A percentile compares a stretch with the other conserved stretches of the same genome.
Evolutionary conservation across 768 basidiomycete species (phyloP).

Genomic region (Leucosporidium scottii): DNA sequence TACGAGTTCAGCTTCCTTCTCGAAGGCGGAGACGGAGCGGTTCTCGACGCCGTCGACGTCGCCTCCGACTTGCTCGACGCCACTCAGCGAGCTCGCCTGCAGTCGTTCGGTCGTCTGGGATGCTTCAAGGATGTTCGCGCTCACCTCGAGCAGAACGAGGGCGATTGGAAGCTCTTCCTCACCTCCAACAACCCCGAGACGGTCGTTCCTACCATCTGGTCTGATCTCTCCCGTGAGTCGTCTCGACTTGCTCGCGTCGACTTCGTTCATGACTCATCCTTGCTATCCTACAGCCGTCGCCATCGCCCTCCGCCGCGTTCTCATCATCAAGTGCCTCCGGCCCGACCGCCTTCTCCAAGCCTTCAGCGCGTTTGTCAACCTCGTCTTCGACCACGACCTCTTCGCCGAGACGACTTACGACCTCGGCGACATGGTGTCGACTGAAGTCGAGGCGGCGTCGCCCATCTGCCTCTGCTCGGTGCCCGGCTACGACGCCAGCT

Average conservation of each 20-base stretch:
- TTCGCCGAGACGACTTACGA: conserved; percentile 66
- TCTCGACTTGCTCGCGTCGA: neutral
- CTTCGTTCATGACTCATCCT: conserved; percentile 35
- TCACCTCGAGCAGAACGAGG: conserved; percentile 57
- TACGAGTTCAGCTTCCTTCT: conserved; percentile 63
- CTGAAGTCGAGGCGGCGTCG: conserved; percentile 71
- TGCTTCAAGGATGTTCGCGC: conserved; percentile 67
- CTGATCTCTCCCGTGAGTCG: conserved; percentile 57
- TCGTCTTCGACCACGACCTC: conserved; percentile 75
- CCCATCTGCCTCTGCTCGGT: conserved; percentile 89
- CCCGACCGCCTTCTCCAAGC: conserved; percentile 86
- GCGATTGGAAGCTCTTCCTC: conserved; percentile 66
- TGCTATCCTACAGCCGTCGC: conserved; percentile 6
- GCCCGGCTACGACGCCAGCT: conserved; percentile 96
- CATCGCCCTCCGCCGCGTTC: conserved; percentile 59
- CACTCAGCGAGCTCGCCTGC: conserved; percentile 64
- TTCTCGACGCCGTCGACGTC: conserved; percentile 40
- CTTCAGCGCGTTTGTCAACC: conserved; percentile 63
- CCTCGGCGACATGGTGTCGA: conserved; percentile 64
- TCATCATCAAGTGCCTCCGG: conserved; percentile 81
- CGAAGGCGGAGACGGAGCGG: conserved; percentile 63
- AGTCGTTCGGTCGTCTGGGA: conserved; percentile 61
- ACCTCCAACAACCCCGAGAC: conserved; percentile 60
- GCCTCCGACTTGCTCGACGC: conserved; percentile 50
- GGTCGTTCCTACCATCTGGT: conserved; percentile 70